Base-by-base conservation (phyloP, 139 green algal species). In the Astrephomene gubernaculifera region DNA sequence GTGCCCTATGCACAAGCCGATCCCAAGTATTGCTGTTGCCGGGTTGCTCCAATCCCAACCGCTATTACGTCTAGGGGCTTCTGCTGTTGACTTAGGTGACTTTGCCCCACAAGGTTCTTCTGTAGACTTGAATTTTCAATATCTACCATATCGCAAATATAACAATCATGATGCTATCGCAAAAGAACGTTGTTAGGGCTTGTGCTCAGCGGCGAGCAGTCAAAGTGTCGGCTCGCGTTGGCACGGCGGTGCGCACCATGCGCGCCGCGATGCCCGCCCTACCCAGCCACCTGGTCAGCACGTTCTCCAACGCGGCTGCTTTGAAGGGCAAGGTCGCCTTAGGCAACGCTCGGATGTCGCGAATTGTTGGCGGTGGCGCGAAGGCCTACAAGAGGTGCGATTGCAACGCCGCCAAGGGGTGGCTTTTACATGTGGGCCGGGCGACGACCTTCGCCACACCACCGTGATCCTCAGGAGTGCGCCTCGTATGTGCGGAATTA, bases 401-500 rank as follows among this genome's bases (percentile, higher is more conserved):
- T 17, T n/a, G 38, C 39, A 24, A 35, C 68, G 68, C 68, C 68
- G 68, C 68, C 68, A 33, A 52, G 25, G n/a, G n/a, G n/a, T n/a
- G n/a, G n/a, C n/a, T n/a, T n/a, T n/a, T n/a, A n/a, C n/a, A n/a
- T n/a, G n/a, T n/a, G n/a, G n/a, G n/a, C n/a, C n/a, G n/a, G n/a
- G n/a, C n/a, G n/a, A n/a, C n/a, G n/a, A n/a, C n/a, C n/a, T n/a
- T n/a, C n/a, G n/a, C n/a, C n/a, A n/a, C n/a, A n/a, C 1, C 65
- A 49, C 10, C 65, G 0, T 60, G 17, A 2, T 10, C 12, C 36
- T 4, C 86, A 95, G 92, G 76, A 65, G 74, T n/a, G 44, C 87
- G 24, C 81, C 88, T 2, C 91, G 89, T 41, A 96, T 95, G 92
- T 99, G 97, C 87, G 97, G 97, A 78, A 99, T 99, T 87, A 97